Percentiles rank a stretch among this genome's conserved stretches.
These are phyloP conservation scores for Fraxinus greggii DNA, from an alignment of 305 asterid genomes.

Conservation along the genomic window DNA sequence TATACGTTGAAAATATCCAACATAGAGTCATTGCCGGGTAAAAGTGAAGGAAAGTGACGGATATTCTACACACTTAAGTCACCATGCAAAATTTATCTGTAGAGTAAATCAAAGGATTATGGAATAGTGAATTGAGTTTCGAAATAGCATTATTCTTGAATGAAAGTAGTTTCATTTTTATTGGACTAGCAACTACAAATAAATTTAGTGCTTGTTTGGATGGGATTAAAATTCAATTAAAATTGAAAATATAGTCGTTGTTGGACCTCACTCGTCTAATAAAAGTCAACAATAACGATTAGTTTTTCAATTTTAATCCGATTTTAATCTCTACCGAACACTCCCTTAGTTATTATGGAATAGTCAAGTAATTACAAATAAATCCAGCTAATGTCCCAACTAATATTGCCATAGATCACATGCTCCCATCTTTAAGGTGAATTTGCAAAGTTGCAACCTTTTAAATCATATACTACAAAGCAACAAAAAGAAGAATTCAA, in stretches of 20 bases:
- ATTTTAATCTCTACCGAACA: too few species aligned
- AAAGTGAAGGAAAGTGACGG: not conserved
- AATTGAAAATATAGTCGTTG: too few species aligned
- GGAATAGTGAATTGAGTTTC: not conserved
- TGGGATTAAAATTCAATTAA: too few species aligned
- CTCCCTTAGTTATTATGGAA: too few species aligned
- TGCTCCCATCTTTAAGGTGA: not conserved
- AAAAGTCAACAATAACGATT: too few species aligned
- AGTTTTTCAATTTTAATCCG: too few species aligned
- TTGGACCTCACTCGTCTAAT: too few species aligned
- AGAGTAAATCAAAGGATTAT: not conserved
- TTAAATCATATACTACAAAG: not conserved
- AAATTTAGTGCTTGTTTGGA: too few species aligned
- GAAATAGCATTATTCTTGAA: not conserved
- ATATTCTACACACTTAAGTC: not conserved
- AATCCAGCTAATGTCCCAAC: not conserved
- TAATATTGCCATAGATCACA: not conserved
- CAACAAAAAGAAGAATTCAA: too few species aligned
- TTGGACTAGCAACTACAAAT: not conserved
- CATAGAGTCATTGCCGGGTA: conserved; percentile 39
- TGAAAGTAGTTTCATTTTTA: not conserved
- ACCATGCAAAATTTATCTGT: not conserved
- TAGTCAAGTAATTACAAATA: not conserved
- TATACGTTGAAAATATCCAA: too few species aligned
- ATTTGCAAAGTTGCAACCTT: not conserved